Evolutionary conservation across 1,284 basidiomycete genomes (phyloP), one percentile per base, ranked within the genome.

Genomic region (Ustilago lituana): DNA sequence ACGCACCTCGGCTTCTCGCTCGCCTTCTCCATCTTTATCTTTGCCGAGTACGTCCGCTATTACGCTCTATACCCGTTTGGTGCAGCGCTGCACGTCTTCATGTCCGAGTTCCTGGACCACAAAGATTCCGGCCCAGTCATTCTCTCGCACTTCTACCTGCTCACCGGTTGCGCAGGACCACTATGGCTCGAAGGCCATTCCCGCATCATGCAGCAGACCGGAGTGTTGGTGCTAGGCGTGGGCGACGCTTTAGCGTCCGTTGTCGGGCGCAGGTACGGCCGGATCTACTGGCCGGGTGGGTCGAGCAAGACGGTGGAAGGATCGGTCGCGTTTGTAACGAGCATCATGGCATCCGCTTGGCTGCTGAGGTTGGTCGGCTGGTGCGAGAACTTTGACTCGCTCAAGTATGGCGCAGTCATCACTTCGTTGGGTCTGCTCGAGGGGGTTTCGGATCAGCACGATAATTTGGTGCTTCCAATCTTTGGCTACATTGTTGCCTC

Each of bases 31-130:
- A 60, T 78, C 45, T 82, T 82, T 65, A 73, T 79, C 49, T 75
- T 82, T 38, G 67, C 69, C 37, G 80, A 82, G 59, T 81, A 80
- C 54, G 48, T 79, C 15, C 74, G 96, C 46, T 99, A 98, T 84
- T 99, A 98, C 83, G 96, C 96, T 29, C 87, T 98, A 27, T 98
- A 95, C 84, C 96, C 96, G 3, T 91, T 98, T 75, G 94, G 94
- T 8, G 95, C 92, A 5, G 86, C 89, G 11, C 88, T 99, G 23
- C 96, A 99, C 84, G 85, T 98, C 62, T 99, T 99, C 84, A 89
- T 98, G 87, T 71, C 65, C 84, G 95, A 98, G 83, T 99, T 99
- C 79, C 85, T 98, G 79, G 96, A 99, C 86, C 83, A 90, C 74
- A 94, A 94, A 84, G 96, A 99, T 83, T 88, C 89, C 43, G 96